A percentile compares a stretch with the other conserved stretches of the same genome.
phyloP scores from a whole-genome alignment of 371 early-diverging fungal species.

The Mucor saturninus region DNA sequence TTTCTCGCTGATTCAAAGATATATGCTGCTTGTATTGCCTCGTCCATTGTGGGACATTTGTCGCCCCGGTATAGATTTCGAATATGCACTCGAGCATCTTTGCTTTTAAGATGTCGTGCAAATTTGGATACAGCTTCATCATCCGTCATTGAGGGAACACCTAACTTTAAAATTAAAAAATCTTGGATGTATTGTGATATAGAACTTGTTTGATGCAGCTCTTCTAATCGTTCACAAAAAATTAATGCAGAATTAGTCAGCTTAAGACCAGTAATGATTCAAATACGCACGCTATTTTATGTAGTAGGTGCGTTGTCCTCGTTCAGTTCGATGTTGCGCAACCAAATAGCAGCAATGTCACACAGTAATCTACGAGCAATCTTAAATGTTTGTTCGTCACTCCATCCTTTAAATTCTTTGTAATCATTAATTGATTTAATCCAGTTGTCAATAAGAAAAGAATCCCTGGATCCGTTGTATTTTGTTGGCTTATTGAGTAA shows the following conservation, averaged over 20 bases:
- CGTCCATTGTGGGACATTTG: not conserved
- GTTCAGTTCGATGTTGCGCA: not conserved
- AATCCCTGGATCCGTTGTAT: conserved; percentile 5
- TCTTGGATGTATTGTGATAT: not conserved
- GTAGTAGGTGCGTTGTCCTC: not conserved
- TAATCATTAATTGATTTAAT: not conserved
- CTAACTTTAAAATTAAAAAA: not conserved
- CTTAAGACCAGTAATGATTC: not conserved
- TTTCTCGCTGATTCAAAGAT: not conserved
- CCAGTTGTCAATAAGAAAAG: conserved; percentile 1
- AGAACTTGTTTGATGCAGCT: not conserved
- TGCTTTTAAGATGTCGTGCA: not conserved
- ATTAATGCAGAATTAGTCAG: not conserved
- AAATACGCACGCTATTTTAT: not conserved
- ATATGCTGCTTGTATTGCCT: not conserved
- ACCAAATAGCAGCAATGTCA: not conserved
- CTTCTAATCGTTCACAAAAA: not conserved
- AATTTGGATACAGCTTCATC: conserved; percentile 6
- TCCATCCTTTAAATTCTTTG: not conserved
- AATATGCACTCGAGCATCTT: not conserved
- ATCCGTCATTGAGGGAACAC: not conserved
- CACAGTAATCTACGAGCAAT: not conserved
- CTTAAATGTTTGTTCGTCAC: not conserved
- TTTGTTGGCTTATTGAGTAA: conserved; percentile 1
- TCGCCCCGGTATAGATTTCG: not conserved